A percentile compares a stretch with the other conserved stretches of the same genome.
These are phyloP conservation scores for Hyphopichia burtonii DNA, from an alignment of 1,139 yeast species.

Conservation along the genomic window DNA sequence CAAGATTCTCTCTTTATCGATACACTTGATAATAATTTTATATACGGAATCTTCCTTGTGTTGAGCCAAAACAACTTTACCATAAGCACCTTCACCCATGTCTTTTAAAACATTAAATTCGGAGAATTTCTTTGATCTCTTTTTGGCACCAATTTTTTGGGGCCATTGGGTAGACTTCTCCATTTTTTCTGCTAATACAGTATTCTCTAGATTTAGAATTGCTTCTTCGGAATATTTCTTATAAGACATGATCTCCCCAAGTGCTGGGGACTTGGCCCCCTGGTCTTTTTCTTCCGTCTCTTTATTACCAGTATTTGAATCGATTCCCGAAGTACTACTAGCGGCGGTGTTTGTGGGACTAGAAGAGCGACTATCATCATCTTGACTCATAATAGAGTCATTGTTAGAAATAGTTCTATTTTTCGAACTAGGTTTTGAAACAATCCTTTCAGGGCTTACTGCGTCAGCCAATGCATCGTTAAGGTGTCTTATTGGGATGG, in stretches of 20 bases:
- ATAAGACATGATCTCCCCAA: slow-evolving; percentile 1
- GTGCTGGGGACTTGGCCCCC: neutral
- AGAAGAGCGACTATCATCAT: neutral
- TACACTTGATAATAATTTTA: slow-evolving; percentile 79
- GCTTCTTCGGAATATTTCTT: slow-evolving; percentile 35
- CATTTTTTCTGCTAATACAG: slow-evolving; percentile 34
- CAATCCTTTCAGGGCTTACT: neutral
- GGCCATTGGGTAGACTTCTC: slow-evolving; percentile 51
- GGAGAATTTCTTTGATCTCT: slow-evolving; percentile 64
- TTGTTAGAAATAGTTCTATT: neutral
- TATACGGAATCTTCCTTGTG: slow-evolving; percentile 63
- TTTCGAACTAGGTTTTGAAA: neutral
- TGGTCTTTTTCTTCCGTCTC: neutral
- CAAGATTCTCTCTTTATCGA: slow-evolving; percentile 85
- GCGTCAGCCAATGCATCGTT: slow-evolving; percentile 4
- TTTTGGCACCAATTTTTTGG: slow-evolving; percentile 51
- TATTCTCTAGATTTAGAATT: slow-evolving; percentile 45
- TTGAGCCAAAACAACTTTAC: slow-evolving; percentile 81
- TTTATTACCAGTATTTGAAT: neutral
- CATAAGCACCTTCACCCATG: slow-evolving; percentile 97
- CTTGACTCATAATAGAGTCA: neutral
- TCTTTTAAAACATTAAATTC: slow-evolving; percentile 72
- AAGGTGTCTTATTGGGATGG: slow-evolving; percentile 16
- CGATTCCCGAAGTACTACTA: neutral
- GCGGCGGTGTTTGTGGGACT: neutral